phyloP scores from a whole-genome alignment of 164 flowering plant species.

The Annona squamosa region DNA sequence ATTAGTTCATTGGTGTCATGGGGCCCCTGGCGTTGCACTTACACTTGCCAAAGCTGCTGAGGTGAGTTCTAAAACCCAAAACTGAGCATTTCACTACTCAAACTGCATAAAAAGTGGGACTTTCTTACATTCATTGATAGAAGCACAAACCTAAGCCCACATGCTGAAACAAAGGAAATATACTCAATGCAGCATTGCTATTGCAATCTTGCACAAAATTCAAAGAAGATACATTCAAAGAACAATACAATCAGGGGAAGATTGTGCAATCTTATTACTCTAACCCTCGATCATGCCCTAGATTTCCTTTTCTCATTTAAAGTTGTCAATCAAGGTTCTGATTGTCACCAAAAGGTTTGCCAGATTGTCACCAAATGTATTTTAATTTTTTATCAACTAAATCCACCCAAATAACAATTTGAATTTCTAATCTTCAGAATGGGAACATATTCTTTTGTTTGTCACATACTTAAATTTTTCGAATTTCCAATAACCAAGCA shows the following conservation, averaged over 20 bases:
- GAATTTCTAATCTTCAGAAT: background rate
- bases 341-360: too few species aligned
- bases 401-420: background rate
- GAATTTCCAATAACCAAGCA: background rate
- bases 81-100: background rate
- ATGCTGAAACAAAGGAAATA: background rate
- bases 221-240: background rate
- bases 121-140: background rate
- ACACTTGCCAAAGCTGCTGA: slow-evolving; percentile 67
- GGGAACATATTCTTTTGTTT: background rate
- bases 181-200: background rate
- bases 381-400: too few species aligned
- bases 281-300: background rate
- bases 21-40: slow-evolving; percentile 77
- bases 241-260: background rate
- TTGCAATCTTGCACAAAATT: background rate
- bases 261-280: background rate
- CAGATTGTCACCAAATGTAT: too few species aligned
- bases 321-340: background rate
- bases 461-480: background rate
- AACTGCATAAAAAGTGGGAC: background rate
- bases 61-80: slow-evolving; percentile 28
- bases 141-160: background rate
- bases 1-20: slow-evolving; percentile 92
- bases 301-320: background rate